Evolutionary conservation across 371 early-diverging fungal species (phyloP), one percentile per base, ranked within the genome.

Genomic region (Nosema granulosis): DNA sequence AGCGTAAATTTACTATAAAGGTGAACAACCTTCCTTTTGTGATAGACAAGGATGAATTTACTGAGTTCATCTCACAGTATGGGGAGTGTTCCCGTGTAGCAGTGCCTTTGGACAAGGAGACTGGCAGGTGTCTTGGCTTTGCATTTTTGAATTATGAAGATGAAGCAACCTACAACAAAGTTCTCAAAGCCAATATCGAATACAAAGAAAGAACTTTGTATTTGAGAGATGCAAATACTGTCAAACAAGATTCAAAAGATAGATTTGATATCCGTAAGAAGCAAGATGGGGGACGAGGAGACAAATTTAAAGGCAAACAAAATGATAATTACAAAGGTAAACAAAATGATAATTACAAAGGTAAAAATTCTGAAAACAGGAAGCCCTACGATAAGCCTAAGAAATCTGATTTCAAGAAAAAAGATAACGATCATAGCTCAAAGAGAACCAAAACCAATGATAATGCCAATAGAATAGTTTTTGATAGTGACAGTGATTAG

Each of bases 181-280:
- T 82, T 28, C 37, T 80, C 22, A 80, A 80, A 52, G 57, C 28
- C 3, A 77, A 78, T 20, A 51, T 74, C 11, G 50, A 31, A 4
- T 82, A 82, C 67, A 69, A 84, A 56, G 82, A 83, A n/a, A 80
- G 85, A 62, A 57, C 50, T 18, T 65, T 83, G 16, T 79, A 72
- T 63, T 62, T 77, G 20, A 81, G 43, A 68, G 78, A 61, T 29
- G 72, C 71, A 69, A 74, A 68, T 43, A 26, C 28, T 16, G 43
- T 43, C 6, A 24, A 61, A 22, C 50, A 66, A 63, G 52, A 51
- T 49, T 29, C 18, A 35, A 72, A 75, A 43, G 49, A 67, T 35
- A 54, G 52, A 72, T 57, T 22, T 61, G 61, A 71, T 75, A 37
- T 63, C 38, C 16, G 78, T 35, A 51, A 34, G 26, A 63, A 62